phyloP scores from a whole-genome alignment of 2,329 filamentous ascomycete genomes.

The Dactylellina drechsleri region DNA sequence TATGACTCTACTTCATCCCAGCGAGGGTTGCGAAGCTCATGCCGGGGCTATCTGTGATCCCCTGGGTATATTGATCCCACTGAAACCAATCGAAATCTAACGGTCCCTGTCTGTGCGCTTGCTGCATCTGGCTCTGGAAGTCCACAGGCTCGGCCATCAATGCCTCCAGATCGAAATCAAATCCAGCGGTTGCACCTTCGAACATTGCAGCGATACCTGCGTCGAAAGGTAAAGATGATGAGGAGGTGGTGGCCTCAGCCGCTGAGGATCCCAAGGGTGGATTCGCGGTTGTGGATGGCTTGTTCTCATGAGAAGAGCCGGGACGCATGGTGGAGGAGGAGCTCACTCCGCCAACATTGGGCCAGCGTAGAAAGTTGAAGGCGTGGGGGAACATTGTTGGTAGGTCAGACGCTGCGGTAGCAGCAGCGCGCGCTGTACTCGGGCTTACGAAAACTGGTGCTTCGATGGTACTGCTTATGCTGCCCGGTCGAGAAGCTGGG shows the following conservation, averaged over 20 bases:
- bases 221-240: conserved; percentile 26
- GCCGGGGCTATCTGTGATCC: conserved; percentile 45
- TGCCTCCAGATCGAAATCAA: conserved; percentile 57
- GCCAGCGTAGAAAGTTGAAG: conserved; percentile 53
- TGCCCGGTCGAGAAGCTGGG: conserved; percentile 33
- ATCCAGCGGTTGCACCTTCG: conserved; percentile 44
- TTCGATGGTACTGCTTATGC: conserved; percentile 23
- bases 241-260: conserved; percentile 20
- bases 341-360: conserved; percentile 35
- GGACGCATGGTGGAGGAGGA: conserved; percentile 25
- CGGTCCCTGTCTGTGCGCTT: conserved; percentile 57
- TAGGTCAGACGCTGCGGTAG: conserved; percentile 15
- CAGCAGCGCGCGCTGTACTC: not conserved
- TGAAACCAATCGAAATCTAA: conserved; percentile 59
- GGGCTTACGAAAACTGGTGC: conserved; percentile 13
- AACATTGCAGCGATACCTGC: conserved; percentile 35
- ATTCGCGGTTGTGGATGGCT: conserved; percentile 12
- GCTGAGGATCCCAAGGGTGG: conserved; percentile 19
- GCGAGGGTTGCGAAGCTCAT: conserved; percentile 37
- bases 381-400: conserved; percentile 49
- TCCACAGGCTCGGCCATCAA: conserved; percentile 57
- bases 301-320: conserved; percentile 43
- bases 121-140: conserved; percentile 58
- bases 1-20: conserved; percentile 7
- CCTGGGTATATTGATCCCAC: conserved; percentile 56